Evolutionary conservation across 2,329 filamentous ascomycete species (phyloP), one percentile per base, ranked within the genome.

Genomic region (Elsinoe fawcettii): DNA sequence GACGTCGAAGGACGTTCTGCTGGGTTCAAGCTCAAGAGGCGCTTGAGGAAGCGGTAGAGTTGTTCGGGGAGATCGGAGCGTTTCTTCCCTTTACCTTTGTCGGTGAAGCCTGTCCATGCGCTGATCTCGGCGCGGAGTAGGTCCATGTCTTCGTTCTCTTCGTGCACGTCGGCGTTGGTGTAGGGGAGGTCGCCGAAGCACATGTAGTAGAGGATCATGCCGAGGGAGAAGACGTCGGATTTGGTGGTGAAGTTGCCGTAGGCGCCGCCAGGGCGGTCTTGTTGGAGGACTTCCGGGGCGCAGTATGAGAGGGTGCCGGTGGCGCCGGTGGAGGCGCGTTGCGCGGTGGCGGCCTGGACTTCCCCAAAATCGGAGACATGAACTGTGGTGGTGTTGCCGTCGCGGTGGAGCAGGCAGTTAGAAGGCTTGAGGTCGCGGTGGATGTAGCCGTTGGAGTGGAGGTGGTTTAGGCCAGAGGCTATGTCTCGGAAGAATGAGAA

Each of bases 121-220:
- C 84, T 83, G 55, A 96, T 96, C 69, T 96, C 91, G 2, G 80
- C 86, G 25, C 90, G 83, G 25, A 96, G 78, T 62, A 84, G 77
- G 64, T 95, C 89, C 7, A 96, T 77, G 63, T 96, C 90, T 68
- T 96, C 92, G 56, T 90, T 83, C 66, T 96, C 91, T 69, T 96
- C 91, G 16, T 60, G 56, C 5, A 63, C 59, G 14, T 64, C 65
- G 8, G 65, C 61, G 14, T 65, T 61, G 2, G 66, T 60, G 41
- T 67, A 68, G 0, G 93, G 93, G 9, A 99, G 78, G 47, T 86
- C 81, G 1, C 87, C 89, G 68, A 99, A 99, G 69, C 93, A 99
- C 79, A 99, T 87, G 67, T 99, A 99, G 70, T 97, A 95, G 2
- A 99, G 79, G 57, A 97, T 97, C 92, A 99, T 96, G 51, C 93